These are phyloP conservation scores for Penicillium dipodomyicola DNA, from an alignment of 495 filamentous ascomycete species.

Conservation along the genomic window DNA sequence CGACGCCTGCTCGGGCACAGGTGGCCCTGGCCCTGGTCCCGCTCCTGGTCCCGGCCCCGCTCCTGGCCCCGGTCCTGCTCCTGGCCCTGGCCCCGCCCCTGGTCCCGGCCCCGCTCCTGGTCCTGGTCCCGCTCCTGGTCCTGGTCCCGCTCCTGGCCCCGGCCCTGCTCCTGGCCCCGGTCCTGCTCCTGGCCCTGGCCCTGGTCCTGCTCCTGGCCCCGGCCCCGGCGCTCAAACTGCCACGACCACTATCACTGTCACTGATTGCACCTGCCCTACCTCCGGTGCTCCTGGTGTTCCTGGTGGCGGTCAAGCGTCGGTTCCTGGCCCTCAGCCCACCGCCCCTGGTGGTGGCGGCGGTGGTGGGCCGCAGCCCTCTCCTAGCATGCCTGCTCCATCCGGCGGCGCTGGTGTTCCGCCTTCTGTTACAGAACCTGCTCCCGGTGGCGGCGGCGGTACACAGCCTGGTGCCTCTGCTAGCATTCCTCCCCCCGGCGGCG, in stretches of 20 bases:
- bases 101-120: constrained; percentile 1
- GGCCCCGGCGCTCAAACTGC: constrained; percentile 10
- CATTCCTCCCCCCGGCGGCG: neutral
- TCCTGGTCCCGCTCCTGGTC: constrained; percentile 3
- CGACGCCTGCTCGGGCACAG: constrained; percentile 43
- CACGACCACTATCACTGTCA: constrained; percentile 28
- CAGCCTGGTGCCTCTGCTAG: neutral
- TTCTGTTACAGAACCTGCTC: neutral
- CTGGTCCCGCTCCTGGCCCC: neutral
- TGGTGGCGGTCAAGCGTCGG: too few relatives aligned
- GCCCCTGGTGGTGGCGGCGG: neutral
- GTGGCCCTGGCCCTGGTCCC: constrained; percentile 1
- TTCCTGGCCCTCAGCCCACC: too few relatives aligned
- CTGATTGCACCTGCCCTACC: constrained; percentile 23
- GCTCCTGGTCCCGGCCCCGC: too few relatives aligned
- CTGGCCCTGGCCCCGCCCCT: neutral
- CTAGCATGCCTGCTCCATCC: neutral
- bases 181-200: too few relatives aligned
- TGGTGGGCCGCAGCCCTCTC: neutral
- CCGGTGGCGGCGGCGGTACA: neutral
- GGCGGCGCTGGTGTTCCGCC: neutral
- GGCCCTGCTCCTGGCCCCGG: neutral
- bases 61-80: too few relatives aligned
- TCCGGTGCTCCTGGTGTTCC: constrained; percentile 9
- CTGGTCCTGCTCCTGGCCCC: neutral